Evolutionary conservation across 116 monocot genomes (phyloP).

Genomic region (Dioscorea cayenensis): DNA sequence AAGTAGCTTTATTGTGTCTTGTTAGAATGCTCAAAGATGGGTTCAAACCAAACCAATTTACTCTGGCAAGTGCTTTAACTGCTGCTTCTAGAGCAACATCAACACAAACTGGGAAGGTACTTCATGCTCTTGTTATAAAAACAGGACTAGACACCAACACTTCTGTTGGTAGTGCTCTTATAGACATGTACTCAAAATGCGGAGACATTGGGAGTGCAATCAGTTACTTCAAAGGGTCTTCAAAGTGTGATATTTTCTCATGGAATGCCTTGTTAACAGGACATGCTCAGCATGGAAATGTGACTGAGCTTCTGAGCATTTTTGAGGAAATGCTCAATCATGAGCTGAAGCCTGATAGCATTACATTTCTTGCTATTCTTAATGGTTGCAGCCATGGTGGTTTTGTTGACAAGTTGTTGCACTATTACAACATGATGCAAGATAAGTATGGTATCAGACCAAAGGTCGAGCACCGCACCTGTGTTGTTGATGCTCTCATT

Average conservation of each 20-base stretch:
- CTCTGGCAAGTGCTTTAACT: conserved; percentile 10
- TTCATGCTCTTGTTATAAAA: conserved; percentile 13
- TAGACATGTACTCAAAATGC: conserved; percentile 19
- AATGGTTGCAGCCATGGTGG: conserved; percentile 20
- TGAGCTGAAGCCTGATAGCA: conserved; percentile 13
- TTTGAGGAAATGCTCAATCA: conserved; percentile 11
- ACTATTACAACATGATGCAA: conserved; percentile 8
- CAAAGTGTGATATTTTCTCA: conserved; percentile 9
- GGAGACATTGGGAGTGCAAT: conserved; percentile 6
- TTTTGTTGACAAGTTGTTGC: background rate
- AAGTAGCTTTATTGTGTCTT: conserved; percentile 4
- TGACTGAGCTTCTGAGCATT: conserved; percentile 3
- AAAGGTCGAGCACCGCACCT: conserved; percentile 10
- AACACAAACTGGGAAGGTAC: conserved; percentile 2
- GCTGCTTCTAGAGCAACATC: conserved; percentile 3
- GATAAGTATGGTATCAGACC: conserved; percentile 11
- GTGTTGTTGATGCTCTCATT: conserved; percentile 19
- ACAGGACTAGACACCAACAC: conserved; percentile 9
- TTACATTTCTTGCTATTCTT: conserved; percentile 22
- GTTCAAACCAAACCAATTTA: conserved; percentile 12
- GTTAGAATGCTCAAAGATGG: conserved; percentile 7
- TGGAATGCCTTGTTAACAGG: conserved; percentile 25
- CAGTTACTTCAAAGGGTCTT: conserved; percentile 3
- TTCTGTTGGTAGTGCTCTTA: conserved; percentile 13
- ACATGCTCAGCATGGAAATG: conserved; percentile 18